phyloP scores from a whole-genome alignment of 768 basidiomycete genomes.

The Leucosporidium creatinivorum region DNA sequence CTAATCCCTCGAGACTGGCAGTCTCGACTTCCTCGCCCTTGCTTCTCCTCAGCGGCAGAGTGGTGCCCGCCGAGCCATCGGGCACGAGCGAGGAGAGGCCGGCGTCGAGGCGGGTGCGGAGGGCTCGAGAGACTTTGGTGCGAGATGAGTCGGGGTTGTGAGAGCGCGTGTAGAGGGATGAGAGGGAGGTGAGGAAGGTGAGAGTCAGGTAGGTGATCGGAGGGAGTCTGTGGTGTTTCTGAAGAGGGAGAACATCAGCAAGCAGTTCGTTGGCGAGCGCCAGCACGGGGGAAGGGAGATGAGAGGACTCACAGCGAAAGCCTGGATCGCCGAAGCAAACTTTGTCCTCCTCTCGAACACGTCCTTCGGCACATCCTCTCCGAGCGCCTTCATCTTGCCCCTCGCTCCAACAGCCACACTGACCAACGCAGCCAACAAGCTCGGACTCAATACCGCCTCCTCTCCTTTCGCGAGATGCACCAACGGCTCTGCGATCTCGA shows the following conservation, averaged over 20 bases:
- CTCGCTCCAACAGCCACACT: neutral
- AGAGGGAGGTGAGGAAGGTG: too few relatives aligned
- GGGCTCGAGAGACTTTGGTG: neutral
- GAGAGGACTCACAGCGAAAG: neutral
- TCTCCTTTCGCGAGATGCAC: neutral
- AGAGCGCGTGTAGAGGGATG: too few relatives aligned
- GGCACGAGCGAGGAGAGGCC: neutral
- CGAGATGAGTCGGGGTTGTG: neutral
- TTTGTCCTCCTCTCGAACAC: neutral
- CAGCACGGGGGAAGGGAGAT: too few relatives aligned
- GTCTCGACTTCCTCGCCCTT: constrained; percentile 1
- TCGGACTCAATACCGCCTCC: constrained; percentile 8
- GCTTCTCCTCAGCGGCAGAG: neutral
- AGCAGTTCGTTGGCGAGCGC: too few relatives aligned
- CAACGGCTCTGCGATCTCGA: constrained; percentile 13
- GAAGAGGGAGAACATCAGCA: too few relatives aligned
- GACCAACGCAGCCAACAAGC: constrained; percentile 11
- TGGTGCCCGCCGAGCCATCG: neutral
- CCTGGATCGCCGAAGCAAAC: neutral
- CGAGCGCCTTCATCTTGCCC: neutral
- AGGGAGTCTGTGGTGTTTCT: too few relatives aligned
- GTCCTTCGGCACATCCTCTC: neutral
- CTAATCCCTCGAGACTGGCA: neutral
- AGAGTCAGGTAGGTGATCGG: too few relatives aligned
- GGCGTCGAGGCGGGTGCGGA: neutral